Conservation (phyloP, 2,329 filamentous ascomycete species). For the Colletotrichum echinochloae region DNA sequence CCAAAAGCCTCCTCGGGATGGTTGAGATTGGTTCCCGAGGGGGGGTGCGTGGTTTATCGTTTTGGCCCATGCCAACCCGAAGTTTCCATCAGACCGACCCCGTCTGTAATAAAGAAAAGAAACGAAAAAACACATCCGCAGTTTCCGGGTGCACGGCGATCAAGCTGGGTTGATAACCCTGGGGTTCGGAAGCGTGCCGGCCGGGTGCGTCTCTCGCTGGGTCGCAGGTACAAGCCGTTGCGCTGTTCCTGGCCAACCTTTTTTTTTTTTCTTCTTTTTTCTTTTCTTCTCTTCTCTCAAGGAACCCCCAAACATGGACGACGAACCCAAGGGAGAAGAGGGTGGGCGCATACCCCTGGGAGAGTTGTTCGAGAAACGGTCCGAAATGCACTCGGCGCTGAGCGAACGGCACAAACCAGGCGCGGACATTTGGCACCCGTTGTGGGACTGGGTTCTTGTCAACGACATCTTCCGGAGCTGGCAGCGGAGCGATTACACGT, state of each 20-base stretch:
- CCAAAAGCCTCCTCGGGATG: not conserved
- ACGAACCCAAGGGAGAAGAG: not conserved
- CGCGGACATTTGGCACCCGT: slow-evolving; percentile 13
- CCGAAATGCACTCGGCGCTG: slow-evolving; percentile 12
- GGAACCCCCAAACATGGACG: not conserved
- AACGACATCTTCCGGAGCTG: slow-evolving; percentile 20
- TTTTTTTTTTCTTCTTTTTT: too few species aligned
- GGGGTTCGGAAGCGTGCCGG: not conserved
- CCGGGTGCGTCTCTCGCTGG: not conserved
- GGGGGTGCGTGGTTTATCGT: not conserved
- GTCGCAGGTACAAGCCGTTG: not conserved
- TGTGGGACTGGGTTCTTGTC: slow-evolving; percentile 17
- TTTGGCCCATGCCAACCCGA: not conserved
- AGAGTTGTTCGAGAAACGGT: slow-evolving; percentile 9
- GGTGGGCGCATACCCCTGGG: not conserved
- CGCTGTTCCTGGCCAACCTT: not conserved
- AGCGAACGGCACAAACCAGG: slow-evolving; percentile 11
- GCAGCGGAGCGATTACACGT: slow-evolving; percentile 5
- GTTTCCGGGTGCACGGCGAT: not conserved
- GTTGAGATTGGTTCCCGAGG: not conserved
- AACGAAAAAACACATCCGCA: too few species aligned
- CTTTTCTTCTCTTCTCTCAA: too few species aligned
- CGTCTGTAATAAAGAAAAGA: not conserved
- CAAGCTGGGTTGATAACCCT: not conserved
- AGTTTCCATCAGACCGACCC: too few species aligned